Percentiles rank a stretch among this genome's conserved stretches.
phyloP scores from a whole-genome alignment of 768 basidiomycete species.

The Mycena vitilis region DNA sequence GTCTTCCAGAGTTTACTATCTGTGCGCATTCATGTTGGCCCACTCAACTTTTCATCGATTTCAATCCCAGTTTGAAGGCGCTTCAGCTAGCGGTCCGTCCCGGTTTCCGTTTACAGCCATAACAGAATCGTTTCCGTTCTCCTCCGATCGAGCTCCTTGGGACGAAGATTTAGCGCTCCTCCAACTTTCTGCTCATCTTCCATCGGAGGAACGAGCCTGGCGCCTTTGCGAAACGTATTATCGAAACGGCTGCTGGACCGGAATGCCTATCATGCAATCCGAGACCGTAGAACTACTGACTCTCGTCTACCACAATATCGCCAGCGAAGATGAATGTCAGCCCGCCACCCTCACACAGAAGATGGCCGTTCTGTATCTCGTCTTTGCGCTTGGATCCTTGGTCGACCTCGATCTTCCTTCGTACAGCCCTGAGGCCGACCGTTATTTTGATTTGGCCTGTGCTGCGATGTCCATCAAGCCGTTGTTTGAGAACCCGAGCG shows the following conservation, averaged over 20 bases:
- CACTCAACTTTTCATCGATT: not conserved
- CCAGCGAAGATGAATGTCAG: not conserved
- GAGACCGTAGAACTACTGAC: conserved; percentile 55
- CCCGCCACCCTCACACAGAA: conserved; percentile 20
- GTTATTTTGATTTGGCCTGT: conserved; percentile 57
- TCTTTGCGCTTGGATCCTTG: conserved; percentile 37
- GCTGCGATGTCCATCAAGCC: conserved; percentile 52
- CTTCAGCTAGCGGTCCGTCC: not conserved
- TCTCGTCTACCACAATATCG: conserved; percentile 12
- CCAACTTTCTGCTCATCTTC: conserved; percentile 43
- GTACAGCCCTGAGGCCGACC: conserved; percentile 53
- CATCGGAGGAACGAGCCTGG: conserved; percentile 51
- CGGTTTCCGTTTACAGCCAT: conserved; percentile 9
- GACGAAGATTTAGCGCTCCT: conserved; percentile 38
- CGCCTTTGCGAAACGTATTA: conserved; percentile 58
- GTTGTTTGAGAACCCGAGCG: conserved; percentile 51
- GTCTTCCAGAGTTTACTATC: conserved; percentile 20
- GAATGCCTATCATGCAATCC: conserved; percentile 56
- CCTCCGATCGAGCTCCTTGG: conserved; percentile 31
- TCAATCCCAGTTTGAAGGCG: conserved; percentile 22
- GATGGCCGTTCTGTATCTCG: conserved; percentile 37
- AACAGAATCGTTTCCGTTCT: conserved; percentile 44
- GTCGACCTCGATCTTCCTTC: conserved; percentile 42
- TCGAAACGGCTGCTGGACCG: conserved; percentile 54
- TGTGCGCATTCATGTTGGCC: not conserved